phyloP scores from a whole-genome alignment of 768 basidiomycete genomes.

The Agaricus bisporus region DNA sequence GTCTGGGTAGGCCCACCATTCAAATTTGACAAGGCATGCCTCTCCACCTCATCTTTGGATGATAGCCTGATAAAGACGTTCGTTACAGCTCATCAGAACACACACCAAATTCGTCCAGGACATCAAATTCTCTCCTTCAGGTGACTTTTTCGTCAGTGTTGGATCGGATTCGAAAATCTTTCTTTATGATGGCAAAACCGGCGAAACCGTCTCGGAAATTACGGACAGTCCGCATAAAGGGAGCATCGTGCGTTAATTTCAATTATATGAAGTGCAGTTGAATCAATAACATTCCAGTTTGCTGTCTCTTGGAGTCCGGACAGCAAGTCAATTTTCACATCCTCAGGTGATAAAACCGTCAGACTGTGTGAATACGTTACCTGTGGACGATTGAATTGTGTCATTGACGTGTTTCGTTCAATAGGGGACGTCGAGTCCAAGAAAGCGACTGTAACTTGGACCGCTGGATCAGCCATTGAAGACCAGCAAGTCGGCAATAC shows the following conservation, averaged over 20 bases:
- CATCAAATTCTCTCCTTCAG: slow-evolving; percentile 75
- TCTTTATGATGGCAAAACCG: slow-evolving; percentile 86
- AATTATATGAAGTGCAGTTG: not conserved
- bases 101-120: slow-evolving; percentile 94
- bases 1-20: slow-evolving; percentile 61
- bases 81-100: slow-evolving; percentile 65
- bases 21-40: slow-evolving; percentile 72
- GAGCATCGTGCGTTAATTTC: slow-evolving; percentile 52
- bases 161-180: slow-evolving; percentile 86
- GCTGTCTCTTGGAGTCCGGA: slow-evolving; percentile 78
- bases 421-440: slow-evolving; percentile 77
- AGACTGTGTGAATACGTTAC: slow-evolving; percentile 56
- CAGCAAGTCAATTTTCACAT: slow-evolving; percentile 69
- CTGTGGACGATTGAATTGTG: not conserved
- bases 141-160: slow-evolving; percentile 80
- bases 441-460: slow-evolving; percentile 65
- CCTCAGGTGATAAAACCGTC: slow-evolving; percentile 82
- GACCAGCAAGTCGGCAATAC: slow-evolving; percentile 86
- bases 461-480: slow-evolving; percentile 63
- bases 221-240: slow-evolving; percentile 67
- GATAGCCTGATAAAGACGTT: not conserved
- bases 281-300: slow-evolving; percentile 35
- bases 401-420: not conserved
- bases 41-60: too few relatives aligned
- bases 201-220: slow-evolving; percentile 69